phyloP scores from a whole-genome alignment of 2,329 filamentous ascomycete species.

The Monosporascus sp. region DNA sequence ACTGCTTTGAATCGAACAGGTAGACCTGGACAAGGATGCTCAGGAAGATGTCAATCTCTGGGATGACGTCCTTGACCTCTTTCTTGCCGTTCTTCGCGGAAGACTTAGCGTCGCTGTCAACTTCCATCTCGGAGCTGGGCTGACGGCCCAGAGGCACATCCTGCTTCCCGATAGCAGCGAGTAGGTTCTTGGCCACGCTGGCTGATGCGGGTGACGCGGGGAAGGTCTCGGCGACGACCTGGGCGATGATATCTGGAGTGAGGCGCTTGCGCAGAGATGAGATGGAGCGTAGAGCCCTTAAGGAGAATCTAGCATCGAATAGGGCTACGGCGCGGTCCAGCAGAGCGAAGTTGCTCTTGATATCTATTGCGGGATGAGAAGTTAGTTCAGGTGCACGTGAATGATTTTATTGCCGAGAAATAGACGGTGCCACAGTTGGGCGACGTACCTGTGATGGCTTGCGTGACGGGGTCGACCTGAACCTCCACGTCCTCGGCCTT shows the following conservation, averaged over 20 bases:
- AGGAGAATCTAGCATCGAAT: constrained; percentile 92
- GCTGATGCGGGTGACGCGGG: constrained; percentile 55
- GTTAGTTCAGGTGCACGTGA: constrained; percentile 12
- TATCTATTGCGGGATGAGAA: constrained; percentile 53
- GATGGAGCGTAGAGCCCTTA: constrained; percentile 90
- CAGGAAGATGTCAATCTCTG: constrained; percentile 85
- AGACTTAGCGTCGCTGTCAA: constrained; percentile 57
- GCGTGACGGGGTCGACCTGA: constrained; percentile 55
- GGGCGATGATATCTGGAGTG: constrained; percentile 72
- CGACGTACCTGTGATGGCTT: constrained; percentile 51
- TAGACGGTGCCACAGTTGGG: neutral
- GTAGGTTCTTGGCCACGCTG: constrained; percentile 61
- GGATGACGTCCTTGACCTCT: constrained; percentile 68
- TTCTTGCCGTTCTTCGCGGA: constrained; percentile 55
- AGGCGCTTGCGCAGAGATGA: constrained; percentile 91
- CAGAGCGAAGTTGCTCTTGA: constrained; percentile 88
- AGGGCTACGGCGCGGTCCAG: constrained; percentile 86
- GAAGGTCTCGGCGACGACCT: constrained; percentile 78
- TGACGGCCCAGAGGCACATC: constrained; percentile 56
- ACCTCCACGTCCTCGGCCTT: constrained; percentile 44
- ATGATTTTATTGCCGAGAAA: neutral
- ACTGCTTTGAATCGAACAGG: constrained; percentile 79
- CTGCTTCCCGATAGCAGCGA: constrained; percentile 64
- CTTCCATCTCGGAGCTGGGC: constrained; percentile 62
- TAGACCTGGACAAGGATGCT: constrained; percentile 83